phyloP scores from a whole-genome alignment of 2,329 filamentous ascomycete genomes.

The Aureobasidium musti region DNA sequence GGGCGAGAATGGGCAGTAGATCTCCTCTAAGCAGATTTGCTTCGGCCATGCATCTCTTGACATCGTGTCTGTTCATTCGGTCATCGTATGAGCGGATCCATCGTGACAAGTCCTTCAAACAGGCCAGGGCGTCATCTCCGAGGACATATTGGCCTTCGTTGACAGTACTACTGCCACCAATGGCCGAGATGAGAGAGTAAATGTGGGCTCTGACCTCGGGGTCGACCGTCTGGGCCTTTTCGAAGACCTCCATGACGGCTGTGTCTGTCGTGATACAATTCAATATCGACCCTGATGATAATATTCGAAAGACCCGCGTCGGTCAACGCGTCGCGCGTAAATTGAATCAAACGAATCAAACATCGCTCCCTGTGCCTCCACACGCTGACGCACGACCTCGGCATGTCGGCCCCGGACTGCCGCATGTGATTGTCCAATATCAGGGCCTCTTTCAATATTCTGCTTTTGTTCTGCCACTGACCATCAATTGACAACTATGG shows the following conservation, averaged over 20 bases:
- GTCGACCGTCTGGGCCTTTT: constrained; percentile 61
- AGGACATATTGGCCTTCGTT: constrained; percentile 82
- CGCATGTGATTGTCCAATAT: constrained; percentile 6
- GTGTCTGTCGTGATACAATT: not conserved
- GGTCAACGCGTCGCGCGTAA: constrained; percentile 19
- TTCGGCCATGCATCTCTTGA: constrained; percentile 87
- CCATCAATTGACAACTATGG: not conserved
- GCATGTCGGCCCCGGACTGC: constrained; percentile 6
- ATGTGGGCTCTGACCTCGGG: constrained; percentile 92
- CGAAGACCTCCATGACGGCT: constrained; percentile 36
- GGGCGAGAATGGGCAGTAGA: constrained; percentile 81
- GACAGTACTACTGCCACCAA: constrained; percentile 78
- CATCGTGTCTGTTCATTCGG: constrained; percentile 90
- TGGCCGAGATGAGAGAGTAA: constrained; percentile 89
- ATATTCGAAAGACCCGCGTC: not conserved
- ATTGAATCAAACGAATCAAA: constrained; percentile 23
- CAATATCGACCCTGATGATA: not conserved
- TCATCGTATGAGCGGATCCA: constrained; percentile 96
- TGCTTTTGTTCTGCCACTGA: not conserved
- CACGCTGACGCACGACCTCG: constrained; percentile 18
- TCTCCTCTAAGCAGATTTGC: constrained; percentile 90
- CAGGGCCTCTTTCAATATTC: not conserved
- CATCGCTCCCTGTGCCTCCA: not conserved
- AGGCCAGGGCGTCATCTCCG: constrained; percentile 89
- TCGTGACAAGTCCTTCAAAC: constrained; percentile 87